Evolutionary conservation across 2,329 filamentous ascomycete species (phyloP), one percentile per base, ranked within the genome.

Genomic region (Amauroascus niger): DNA sequence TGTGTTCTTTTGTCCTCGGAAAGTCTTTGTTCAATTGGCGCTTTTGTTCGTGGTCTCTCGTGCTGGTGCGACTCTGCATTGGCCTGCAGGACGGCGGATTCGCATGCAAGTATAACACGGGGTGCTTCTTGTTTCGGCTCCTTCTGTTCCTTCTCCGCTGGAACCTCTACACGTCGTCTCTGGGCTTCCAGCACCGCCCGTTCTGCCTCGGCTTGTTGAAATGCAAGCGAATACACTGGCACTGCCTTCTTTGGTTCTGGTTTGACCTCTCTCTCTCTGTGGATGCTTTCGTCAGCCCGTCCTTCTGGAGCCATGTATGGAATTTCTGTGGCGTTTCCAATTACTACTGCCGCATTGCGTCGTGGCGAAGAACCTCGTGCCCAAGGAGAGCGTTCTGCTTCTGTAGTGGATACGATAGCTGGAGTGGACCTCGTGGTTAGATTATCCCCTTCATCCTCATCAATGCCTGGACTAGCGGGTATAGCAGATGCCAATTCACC

Each of bases 151-250:
- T 14, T 30, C 13, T 24, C 33, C 6, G 13, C 33, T 16, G n/a
- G 13, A 7, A 33, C 43, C 41, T 46, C 49, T 13, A 2, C 20
- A 2, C 13, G 37, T 8, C 18, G 14, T 22, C 22, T 33, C 18
- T 39, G 32, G 13, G 16, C 37, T 20, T 48, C 35, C 3, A 24
- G 1, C 9, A 45, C 44, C 1, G 44, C 44, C 20, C 33, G 33
- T n/a, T 43, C 46, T 33, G 52, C 52, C 47, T 54, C 45, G 26
- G 52, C 52, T 33, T 54, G 52, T n/a, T 44, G 44, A 28, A 37
- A 33, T 13, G 44, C 52, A 33, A 48, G 9, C n/a, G 30, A 43
- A n/a, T 44, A 49, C 2, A 43, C 46, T 13, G 52, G 44, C 24
- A 24, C 22, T 8, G 24, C 18, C 20, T 24, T 13, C 28, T 18